Evolutionary conservation across 108 stramenopile genomes (phyloP).

Genomic region (Conticribra guillardii): DNA sequence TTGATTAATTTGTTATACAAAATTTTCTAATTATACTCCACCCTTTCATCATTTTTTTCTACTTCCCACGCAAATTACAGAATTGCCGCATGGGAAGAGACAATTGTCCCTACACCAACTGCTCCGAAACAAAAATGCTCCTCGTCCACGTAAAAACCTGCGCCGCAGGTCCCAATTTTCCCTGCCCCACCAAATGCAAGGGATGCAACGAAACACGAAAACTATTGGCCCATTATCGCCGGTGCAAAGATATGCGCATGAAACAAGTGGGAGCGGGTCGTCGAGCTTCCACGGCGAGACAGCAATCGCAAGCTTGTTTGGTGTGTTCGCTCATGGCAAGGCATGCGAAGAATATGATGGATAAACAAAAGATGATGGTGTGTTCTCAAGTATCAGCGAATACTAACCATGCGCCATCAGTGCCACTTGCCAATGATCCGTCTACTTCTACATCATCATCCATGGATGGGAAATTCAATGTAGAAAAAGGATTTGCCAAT

Average conservation of each 20-base stretch:
- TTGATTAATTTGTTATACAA: neutral
- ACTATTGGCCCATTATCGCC: constrained; percentile 76
- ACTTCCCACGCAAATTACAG: constrained; percentile 33
- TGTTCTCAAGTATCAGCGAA: no score
- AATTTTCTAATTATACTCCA: no score
- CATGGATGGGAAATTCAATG: constrained; percentile 10
- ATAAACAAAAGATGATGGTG: constrained; percentile 8
- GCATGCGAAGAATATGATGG: constrained; percentile 31
- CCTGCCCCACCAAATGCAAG: constrained; percentile 66
- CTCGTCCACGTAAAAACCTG: constrained; percentile 77
- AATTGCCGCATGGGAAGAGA: constrained; percentile 57
- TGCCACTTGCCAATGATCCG: no score
- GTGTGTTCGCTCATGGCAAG: constrained; percentile 52
- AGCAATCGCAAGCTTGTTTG: constrained; percentile 33
- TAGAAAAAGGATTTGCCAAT: constrained; percentile 16
- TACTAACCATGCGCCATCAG: no score
- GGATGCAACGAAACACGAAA: constrained; percentile 85
- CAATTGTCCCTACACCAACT: constrained; percentile 70
- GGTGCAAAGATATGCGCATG: constrained; percentile 68
- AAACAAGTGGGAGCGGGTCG: constrained; percentile 49
- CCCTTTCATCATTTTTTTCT: no score
- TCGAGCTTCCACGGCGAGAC: neutral
- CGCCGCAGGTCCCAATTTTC: constrained; percentile 33
- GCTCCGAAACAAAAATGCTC: constrained; percentile 73
- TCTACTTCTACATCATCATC: constrained; percentile 1